Evolutionary conservation across 352 stramenopile species (phyloP), one percentile per base, ranked within the genome.

Genomic region (Phytophthora boehmeriae): DNA sequence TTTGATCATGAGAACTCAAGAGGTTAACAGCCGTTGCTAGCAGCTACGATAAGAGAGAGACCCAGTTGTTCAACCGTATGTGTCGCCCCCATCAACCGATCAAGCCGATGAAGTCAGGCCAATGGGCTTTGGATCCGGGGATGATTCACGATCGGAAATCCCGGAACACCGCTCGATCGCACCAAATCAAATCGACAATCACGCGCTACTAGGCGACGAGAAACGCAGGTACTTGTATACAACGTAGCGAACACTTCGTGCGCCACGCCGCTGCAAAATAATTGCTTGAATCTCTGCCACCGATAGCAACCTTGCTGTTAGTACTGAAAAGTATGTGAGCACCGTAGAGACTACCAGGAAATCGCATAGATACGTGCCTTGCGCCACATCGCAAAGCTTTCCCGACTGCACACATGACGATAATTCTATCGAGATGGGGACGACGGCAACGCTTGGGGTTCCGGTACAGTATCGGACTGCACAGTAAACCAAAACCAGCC

Each of bases 351-450:
- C 44, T 44, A 41, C 35, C 46, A 16, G 11, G 11, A 9, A 32
- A 32, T 54, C 41, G 36, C 54, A 63, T 56, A 63, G 59, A 59
- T 38, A 68, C 59, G 53, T 53, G 16, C 48, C 45, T 49, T 41
- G 50, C 52, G 45, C 28, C 25, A 16, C 44, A 47, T 62, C 49
- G 59, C 38, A 68, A 54, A 63, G 36, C 36, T 50, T 63, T 55
- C 51, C 39, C 43, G 43, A 41, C 50, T n/a, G 43, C 35, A 61
- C 44, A 44, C 19, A 51, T 38, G 51, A 54, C 51, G 52, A 22
- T n/a, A 48, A 48, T 20, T 30, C 3, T 6, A 30, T 19, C 27
- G 19, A 23, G 58, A 66, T 66, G 60, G 60, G 57, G 43, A 53
- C 41, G 8, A 43, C 9, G 17, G 6, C 14, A 42, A 42, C n/a